These are phyloP conservation scores for Xylariomycetidae sp. DNA, from an alignment of 2,329 filamentous ascomycete genomes.

Conservation along the genomic window DNA sequence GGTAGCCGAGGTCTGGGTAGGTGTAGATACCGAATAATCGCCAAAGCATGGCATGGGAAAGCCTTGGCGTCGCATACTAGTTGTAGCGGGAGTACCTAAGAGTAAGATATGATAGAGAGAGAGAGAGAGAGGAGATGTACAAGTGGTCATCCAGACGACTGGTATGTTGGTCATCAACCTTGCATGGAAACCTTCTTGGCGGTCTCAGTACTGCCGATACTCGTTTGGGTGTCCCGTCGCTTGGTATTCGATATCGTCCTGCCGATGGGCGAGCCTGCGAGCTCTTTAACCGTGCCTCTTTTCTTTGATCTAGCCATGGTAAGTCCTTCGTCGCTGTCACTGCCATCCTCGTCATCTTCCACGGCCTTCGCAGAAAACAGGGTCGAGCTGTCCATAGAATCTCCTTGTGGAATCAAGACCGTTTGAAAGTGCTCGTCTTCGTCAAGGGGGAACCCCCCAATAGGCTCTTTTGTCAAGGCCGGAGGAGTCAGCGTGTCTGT, in stretches of 20 bases:
- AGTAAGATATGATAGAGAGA: too few relatives aligned
- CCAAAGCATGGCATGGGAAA: too few relatives aligned
- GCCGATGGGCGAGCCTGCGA: conserved; percentile 23
- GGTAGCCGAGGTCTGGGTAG: too few relatives aligned
- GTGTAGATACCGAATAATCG: too few relatives aligned
- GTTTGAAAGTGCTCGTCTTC: conserved; percentile 24
- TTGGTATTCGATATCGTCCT: conserved; percentile 30
- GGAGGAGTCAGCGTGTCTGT: conserved; percentile 51
- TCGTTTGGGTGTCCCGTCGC: conserved; percentile 54
- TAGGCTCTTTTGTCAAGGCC: conserved; percentile 41
- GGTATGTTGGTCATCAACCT: conserved; percentile 19
- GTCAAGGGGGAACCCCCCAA: conserved; percentile 41
- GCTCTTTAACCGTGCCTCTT: conserved; percentile 27
- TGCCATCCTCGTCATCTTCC: conserved; percentile 43
- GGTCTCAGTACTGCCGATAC: conserved; percentile 56
- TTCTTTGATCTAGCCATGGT: conserved; percentile 49
- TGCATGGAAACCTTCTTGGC: conserved; percentile 49
- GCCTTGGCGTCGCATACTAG: too few relatives aligned
- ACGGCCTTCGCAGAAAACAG: conserved; percentile 16
- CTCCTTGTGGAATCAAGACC: conserved; percentile 14
- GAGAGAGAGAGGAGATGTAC: neutral
- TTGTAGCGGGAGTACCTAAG: too few relatives aligned
- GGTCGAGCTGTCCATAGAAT: conserved; percentile 12
- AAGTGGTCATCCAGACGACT: neutral
- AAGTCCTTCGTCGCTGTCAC: conserved; percentile 49